Conservation (phyloP, 495 filamentous ascomycete species). For the Penicillium robsamsonii region DNA sequence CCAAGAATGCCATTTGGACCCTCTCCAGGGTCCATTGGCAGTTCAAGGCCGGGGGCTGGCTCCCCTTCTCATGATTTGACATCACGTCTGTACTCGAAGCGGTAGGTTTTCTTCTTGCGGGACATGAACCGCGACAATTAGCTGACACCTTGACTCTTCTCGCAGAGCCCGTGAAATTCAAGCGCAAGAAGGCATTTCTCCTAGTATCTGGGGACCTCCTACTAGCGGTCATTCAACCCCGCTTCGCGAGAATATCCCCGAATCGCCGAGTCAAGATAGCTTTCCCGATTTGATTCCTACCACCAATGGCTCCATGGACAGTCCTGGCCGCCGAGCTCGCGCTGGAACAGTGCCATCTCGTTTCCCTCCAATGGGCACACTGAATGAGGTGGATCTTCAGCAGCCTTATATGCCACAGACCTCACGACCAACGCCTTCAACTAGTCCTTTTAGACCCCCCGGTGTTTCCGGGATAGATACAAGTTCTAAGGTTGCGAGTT, state of each 20-base stretch:
- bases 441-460: constrained; percentile 82
- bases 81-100: constrained; percentile 80
- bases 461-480: constrained; percentile 70
- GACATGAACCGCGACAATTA: neutral
- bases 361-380: constrained; percentile 70
- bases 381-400: constrained; percentile 58
- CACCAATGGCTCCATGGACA: constrained; percentile 54
- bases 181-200: constrained; percentile 86
- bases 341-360: constrained; percentile 96
- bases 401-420: constrained; percentile 73
- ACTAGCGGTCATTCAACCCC: constrained; percentile 95
- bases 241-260: constrained; percentile 93
- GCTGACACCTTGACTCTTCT: constrained; percentile 16
- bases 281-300: constrained; percentile 84
- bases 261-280: constrained; percentile 90
- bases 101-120: constrained; percentile 56
- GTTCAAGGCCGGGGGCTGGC: constrained; percentile 82
- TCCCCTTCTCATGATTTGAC: constrained; percentile 94
- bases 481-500: constrained; percentile 45
- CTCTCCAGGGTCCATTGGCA: constrained; percentile 67
- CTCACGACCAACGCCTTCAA: constrained; percentile 84
- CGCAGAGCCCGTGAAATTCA: constrained; percentile 90
- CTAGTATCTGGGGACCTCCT: constrained; percentile 91
- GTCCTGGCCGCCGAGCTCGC: constrained; percentile 69
- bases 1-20: constrained; percentile 75